Evolutionary conservation across 345 rosid genomes (phyloP).

Genomic region (Eucalyptus paniculata): DNA sequence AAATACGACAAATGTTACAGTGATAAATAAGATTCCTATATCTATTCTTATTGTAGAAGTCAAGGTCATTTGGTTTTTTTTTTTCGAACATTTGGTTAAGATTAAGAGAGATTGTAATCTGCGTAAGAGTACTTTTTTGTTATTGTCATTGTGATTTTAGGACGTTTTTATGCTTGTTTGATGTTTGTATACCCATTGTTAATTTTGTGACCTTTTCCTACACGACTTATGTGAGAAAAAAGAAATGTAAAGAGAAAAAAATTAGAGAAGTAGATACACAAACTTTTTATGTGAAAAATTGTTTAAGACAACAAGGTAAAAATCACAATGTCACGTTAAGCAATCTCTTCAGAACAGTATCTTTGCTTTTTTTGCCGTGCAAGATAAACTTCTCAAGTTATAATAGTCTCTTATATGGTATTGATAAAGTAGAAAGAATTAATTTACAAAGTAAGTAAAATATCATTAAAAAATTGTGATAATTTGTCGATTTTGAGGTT

Average conservation of each 20-base stretch:
- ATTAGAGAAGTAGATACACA: background rate
- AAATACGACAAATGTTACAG: background rate
- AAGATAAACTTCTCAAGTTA: background rate
- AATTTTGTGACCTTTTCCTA: background rate
- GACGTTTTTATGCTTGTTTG: background rate
- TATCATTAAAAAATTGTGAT: background rate
- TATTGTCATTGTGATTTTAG: background rate
- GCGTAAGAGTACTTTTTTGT: background rate
- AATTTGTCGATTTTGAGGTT: background rate
- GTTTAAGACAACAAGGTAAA: background rate
- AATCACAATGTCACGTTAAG: background rate
- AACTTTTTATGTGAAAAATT: background rate
- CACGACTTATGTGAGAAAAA: background rate
- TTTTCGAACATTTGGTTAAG: background rate
- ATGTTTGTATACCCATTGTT: background rate
- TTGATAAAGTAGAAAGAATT: background rate
- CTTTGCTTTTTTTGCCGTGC: background rate
- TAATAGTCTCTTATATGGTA: background rate
- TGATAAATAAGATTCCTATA: background rate
- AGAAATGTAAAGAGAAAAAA: background rate
- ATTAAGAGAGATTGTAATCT: background rate
- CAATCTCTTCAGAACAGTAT: background rate
- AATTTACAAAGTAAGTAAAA: background rate
- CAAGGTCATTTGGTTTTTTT: background rate
- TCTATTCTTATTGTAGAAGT: background rate